These are phyloP conservation scores for Omphalotus guepiniiformis DNA, from an alignment of 768 basidiomycete genomes.

Conservation along the genomic window DNA sequence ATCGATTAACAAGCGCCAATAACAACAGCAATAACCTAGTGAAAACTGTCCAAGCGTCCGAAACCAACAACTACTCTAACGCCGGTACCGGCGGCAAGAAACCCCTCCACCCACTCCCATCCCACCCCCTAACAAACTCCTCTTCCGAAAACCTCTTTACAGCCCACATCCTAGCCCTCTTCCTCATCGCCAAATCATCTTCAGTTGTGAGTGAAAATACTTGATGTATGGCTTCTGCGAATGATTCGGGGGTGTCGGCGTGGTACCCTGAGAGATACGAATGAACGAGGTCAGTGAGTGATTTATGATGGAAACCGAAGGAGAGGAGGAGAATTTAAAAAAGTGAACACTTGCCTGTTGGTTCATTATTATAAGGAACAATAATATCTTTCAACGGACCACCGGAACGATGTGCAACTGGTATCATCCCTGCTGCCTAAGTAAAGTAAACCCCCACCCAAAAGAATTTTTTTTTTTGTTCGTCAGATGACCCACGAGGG, in stretches of 20 bases:
- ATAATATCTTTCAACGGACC: constrained; percentile 92
- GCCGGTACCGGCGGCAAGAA: constrained; percentile 20
- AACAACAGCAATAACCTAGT: no score
- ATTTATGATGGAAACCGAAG: not conserved
- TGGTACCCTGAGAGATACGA: constrained; percentile 62
- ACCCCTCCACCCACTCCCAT: constrained; percentile 53
- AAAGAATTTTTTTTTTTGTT: not conserved
- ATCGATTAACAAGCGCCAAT: no score
- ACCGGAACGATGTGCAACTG: constrained; percentile 88
- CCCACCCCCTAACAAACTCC: constrained; percentile 77
- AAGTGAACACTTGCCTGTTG: constrained; percentile 47
- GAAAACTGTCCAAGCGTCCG: no score
- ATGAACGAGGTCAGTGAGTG: not conserved
- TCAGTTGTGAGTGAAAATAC: constrained; percentile 53
- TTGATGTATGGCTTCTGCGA: constrained; percentile 61
- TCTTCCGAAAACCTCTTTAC: constrained; percentile 69
- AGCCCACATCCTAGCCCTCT: constrained; percentile 67
- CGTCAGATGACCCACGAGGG: not conserved
- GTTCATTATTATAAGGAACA: constrained; percentile 66
- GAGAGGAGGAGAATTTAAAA: no score
- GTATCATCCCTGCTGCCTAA: constrained; percentile 91
- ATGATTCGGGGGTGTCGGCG: constrained; percentile 59
- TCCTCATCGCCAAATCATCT: constrained; percentile 59
- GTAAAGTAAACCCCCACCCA: not conserved
- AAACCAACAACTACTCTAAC: no score